A percentile compares a stretch with the other conserved stretches of the same genome.
Evolutionary conservation across 2,329 filamentous ascomycete species (phyloP).

Genomic region (Tolypocladium nubicola): DNA sequence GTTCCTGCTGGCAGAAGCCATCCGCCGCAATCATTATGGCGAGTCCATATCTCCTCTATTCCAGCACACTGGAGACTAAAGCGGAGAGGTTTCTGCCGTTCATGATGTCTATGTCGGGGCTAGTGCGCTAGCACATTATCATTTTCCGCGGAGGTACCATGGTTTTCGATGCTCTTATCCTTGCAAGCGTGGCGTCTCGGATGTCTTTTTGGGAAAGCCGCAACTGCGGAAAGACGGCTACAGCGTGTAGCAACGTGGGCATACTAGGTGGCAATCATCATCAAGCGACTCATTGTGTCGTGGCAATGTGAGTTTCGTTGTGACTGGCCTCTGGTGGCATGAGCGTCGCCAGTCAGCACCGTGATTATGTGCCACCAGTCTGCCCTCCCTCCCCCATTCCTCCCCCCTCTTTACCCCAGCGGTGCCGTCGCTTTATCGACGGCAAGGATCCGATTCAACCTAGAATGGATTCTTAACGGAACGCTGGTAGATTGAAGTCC

Average conservation of each 20-base stretch:
- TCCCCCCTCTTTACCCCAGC: constrained; percentile 35
- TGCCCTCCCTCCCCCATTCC: background rate
- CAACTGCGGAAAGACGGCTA: background rate
- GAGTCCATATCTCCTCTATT: constrained; percentile 67
- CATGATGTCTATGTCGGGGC: background rate
- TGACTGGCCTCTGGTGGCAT: background rate
- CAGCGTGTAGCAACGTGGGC: background rate
- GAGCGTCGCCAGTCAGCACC: background rate
- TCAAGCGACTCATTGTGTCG: background rate
- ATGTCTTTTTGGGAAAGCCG: background rate
- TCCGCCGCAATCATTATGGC: constrained; percentile 92
- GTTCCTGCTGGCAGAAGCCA: constrained; percentile 79
- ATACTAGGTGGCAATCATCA: background rate
- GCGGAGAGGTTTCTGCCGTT: background rate
- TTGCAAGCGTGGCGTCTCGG: constrained; percentile 4
- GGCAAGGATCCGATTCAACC: constrained; percentile 60
- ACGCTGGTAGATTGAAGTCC: constrained; percentile 56
- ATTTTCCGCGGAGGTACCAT: background rate
- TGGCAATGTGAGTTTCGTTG: background rate
- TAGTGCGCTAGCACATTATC: background rate
- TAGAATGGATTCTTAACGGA: constrained; percentile 71
- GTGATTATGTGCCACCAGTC: background rate
- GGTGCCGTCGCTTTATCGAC: constrained; percentile 62
- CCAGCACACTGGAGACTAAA: constrained; percentile 51
- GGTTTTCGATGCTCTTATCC: constrained; percentile 1